Percentiles rank a stretch among this genome's conserved stretches.
Evolutionary conservation across 805 yeast genomes (phyloP).

Genomic region (Maudiozyma barnettii): DNA sequence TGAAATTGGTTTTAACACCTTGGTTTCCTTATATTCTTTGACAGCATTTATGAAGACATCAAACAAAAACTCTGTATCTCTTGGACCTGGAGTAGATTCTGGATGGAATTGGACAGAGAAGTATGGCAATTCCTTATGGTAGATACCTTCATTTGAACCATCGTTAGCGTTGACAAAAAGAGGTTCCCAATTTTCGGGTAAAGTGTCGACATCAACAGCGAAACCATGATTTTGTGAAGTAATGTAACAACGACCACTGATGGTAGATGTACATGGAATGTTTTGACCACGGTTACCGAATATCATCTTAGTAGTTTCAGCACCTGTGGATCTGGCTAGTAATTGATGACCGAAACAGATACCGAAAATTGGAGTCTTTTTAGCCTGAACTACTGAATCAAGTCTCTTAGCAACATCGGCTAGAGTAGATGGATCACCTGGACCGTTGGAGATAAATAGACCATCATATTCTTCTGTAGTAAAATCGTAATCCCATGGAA

Average conservation of each 20-base stretch:
- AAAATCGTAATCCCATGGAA: constrained; percentile 91
- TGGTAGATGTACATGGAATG: constrained; percentile 85
- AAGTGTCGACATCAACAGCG: constrained; percentile 81
- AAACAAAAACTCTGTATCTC: constrained; percentile 94
- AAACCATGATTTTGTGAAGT: constrained; percentile 98
- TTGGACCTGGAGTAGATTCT: constrained; percentile 98
- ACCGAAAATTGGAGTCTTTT: constrained; percentile 88
- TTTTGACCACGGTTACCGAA: constrained; percentile 99
- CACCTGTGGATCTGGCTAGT: constrained; percentile 91
- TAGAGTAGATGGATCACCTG: constrained; percentile 96
- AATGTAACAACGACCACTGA: constrained; percentile 93
- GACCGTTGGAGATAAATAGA: constrained; percentile 93
- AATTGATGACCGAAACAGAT: constrained; percentile 98
- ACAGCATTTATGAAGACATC: constrained; percentile 87
- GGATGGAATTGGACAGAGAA: constrained; percentile 99
- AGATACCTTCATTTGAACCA: constrained; percentile 97
- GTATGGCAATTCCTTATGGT: constrained; percentile 75
- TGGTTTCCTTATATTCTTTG: constrained; percentile 47
- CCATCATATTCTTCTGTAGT: constrained; percentile 82
- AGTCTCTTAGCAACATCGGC: constrained; percentile 55
- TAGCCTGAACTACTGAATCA: constrained; percentile 46
- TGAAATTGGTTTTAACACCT: constrained; percentile 53
- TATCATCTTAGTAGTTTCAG: constrained; percentile 81
- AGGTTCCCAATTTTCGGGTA: constrained; percentile 80
- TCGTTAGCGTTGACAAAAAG: constrained; percentile 93